phyloP scores from a whole-genome alignment of 345 rosid species.

The Rubroshorea leprosula region DNA sequence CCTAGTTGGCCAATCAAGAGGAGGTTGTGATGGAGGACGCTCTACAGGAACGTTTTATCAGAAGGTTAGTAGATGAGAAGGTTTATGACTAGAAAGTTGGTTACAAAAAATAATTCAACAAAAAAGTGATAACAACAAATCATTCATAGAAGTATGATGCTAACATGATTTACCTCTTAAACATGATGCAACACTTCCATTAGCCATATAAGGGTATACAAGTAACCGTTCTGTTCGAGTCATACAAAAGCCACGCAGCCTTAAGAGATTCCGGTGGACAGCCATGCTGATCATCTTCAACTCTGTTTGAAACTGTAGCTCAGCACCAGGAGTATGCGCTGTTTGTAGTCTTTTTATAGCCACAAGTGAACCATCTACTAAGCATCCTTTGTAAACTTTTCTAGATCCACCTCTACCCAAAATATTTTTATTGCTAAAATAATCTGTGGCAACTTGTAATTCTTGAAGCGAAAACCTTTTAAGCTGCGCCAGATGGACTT shows the following conservation, averaged over 20 bases:
- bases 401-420: constrained; percentile 98
- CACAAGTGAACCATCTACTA: constrained; percentile 87
- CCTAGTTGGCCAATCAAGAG: constrained; percentile 87
- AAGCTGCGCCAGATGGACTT: constrained; percentile 95
- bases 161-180: constrained; percentile 80
- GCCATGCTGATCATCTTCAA: constrained; percentile 99
- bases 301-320: constrained; percentile 96
- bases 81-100: too few relatives aligned
- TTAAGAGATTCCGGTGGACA: constrained; percentile 88
- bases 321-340: constrained; percentile 96
- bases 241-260: constrained; percentile 95
- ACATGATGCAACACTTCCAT: constrained; percentile 97
- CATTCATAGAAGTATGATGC: too few relatives aligned
- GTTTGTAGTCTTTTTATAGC: constrained; percentile 97
- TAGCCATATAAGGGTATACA: constrained; percentile 98
- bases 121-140: too few relatives aligned
- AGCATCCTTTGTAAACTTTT: constrained; percentile 90
- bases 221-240: constrained; percentile 90
- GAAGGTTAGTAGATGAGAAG: not conserved
- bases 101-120: not conserved
- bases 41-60: constrained; percentile 3
- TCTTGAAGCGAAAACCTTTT: constrained; percentile 91
- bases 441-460: constrained; percentile 90
- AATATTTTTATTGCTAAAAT: constrained; percentile 86
- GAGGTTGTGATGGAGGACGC: constrained; percentile 75